Evolutionary conservation across 768 basidiomycete genomes (phyloP), one percentile per base, ranked within the genome.

Genomic region (Xerocomellus chrysenteron): DNA sequence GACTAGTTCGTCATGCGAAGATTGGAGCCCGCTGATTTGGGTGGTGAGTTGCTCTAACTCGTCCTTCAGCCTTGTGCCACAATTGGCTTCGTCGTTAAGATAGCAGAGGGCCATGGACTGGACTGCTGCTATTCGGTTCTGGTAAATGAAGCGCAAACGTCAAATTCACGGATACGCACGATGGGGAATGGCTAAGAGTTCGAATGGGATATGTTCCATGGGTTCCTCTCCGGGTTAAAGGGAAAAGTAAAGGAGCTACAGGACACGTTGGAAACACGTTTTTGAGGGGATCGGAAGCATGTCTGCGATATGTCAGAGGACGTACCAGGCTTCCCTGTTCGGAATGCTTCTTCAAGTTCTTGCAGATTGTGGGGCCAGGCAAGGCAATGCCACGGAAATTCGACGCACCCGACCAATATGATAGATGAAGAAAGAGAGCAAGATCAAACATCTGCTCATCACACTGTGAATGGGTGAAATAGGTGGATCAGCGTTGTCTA

Each of bases 231-330:
- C 39, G 55, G 47, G 61, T 70, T 73, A 67, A 68, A 70, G 61
- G 66, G 71, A 13, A 58, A 49, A 43, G 51, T 11, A 53, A 44
- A 41, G 47, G 52, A 56, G 14, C 53, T 67, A 50, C 39, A 36
- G 59, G 36, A 50, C 69, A 71, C 67, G 71, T 41, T 61, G 53
- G 55, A 11, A 59, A 71, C 69, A 73, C 69, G 71, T 73, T 71
- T 60, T 49, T 56, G 36, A 56, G 56, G 50, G 59, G 49, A 53
- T 47, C 40, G 44, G 35, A 50, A 40, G 48, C 56, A 55, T 53
- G 61, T 50, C 57, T 54, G 49, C 5, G 55, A 59, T 59, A 65
- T 69, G 58, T 65, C 52, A 40, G 37, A 59, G 35, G 47, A 63
- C 64, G 33, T 56, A 61, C 60, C 50, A 50, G 50, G 19, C 37